Conservation (phyloP, 345 rosid species). For the Aurinia saxatilis region DNA sequence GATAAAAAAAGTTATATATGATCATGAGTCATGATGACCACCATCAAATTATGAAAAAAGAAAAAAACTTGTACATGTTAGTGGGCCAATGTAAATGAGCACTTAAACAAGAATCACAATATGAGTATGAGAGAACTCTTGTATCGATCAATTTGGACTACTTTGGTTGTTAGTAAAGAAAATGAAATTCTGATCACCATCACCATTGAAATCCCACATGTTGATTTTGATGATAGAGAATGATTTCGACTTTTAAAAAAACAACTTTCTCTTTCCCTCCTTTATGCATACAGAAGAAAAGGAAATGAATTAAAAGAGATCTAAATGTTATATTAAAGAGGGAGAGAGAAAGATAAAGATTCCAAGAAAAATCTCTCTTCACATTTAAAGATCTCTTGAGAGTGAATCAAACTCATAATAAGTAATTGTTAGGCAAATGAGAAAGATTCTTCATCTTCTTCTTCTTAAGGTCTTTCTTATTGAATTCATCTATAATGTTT, state of each 20-base stretch:
- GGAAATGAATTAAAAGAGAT: constrained; percentile 11
- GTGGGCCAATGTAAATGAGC: constrained; percentile 8
- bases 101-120: neutral
- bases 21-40: constrained; percentile 6
- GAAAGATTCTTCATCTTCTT: constrained; percentile 17
- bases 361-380: constrained; percentile 10
- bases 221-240: constrained; percentile 25
- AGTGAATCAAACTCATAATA: neutral
- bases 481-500: neutral
- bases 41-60: neutral
- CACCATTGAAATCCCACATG: constrained; percentile 17
- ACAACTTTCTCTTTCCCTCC: constrained; percentile 26
- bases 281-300: constrained; percentile 29
- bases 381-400: neutral
- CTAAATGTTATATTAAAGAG: neutral
- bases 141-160: neutral
- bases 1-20: neutral
- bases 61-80: neutral
- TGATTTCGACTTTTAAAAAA: constrained; percentile 21
- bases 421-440: constrained; percentile 16
- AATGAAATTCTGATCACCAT: neutral
- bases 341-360: neutral
- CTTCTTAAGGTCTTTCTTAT: constrained; percentile 5
- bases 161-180: neutral
- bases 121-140: neutral